These are phyloP conservation scores for Sophora flavescens DNA, from an alignment of 306 rosid species.

Conservation along the genomic window DNA sequence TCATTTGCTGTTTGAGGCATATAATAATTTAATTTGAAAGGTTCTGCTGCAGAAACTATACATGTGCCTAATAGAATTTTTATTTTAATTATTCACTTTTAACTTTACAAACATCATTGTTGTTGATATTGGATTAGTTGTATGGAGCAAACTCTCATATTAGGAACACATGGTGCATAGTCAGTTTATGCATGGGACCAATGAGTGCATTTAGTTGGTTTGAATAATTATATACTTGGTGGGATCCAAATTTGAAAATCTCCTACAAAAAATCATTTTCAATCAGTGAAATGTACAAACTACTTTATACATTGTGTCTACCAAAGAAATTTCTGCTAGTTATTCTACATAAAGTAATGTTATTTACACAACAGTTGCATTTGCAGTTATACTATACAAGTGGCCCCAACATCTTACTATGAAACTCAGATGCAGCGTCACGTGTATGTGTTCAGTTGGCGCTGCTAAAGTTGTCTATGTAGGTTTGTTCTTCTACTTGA, in stretches of 20 bases:
- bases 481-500: neutral
- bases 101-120: neutral
- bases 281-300: neutral
- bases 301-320: constrained; percentile 1
- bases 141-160: neutral
- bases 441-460: constrained; percentile 9
- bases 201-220: constrained; percentile 11
- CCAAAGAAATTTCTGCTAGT: neutral
- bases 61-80: neutral
- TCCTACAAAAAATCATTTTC: neutral
- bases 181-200: constrained; percentile 5
- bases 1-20: constrained; percentile 12
- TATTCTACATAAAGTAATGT: constrained; percentile 6
- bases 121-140: constrained; percentile 17
- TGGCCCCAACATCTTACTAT: constrained; percentile 9
- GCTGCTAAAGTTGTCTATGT: neutral
- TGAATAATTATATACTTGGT: constrained; percentile 11
- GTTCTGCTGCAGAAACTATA: constrained; percentile 14
- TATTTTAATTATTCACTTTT: neutral
- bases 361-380: constrained; percentile 9
- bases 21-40: neutral
- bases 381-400: constrained; percentile 6
- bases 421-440: neutral
- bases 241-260: constrained; percentile 19
- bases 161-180: neutral